phyloP scores from a whole-genome alignment of 2,329 filamentous ascomycete species.

The Monosporascus sp. region DNA sequence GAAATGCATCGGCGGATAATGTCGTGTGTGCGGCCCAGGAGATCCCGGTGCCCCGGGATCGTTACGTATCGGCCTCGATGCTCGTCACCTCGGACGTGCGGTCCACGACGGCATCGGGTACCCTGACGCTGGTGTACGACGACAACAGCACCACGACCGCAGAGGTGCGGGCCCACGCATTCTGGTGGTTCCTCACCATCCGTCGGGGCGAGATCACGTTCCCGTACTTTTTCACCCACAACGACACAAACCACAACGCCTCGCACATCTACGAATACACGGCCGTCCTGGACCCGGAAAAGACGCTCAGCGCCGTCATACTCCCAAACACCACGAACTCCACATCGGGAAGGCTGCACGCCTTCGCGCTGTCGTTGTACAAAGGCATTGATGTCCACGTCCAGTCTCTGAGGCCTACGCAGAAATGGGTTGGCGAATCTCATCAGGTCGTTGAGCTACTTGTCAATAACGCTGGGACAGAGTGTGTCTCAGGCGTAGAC shows the following conservation, averaged over 20 bases:
- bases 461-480: constrained; percentile 30
- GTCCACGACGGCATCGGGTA: constrained; percentile 31
- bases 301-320: constrained; percentile 32
- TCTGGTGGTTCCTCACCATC: constrained; percentile 38
- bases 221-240: constrained; percentile 33
- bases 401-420: constrained; percentile 36
- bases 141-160: constrained; percentile 33
- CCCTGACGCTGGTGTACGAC: constrained; percentile 35
- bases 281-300: constrained; percentile 30
- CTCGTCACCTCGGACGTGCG: constrained; percentile 37
- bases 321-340: constrained; percentile 33
- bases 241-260: constrained; percentile 35
- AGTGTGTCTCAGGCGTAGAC: constrained; percentile 24
- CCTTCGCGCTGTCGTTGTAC: constrained; percentile 36
- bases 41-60: constrained; percentile 25
- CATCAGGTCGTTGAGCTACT: constrained; percentile 37
- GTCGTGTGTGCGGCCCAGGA: constrained; percentile 36
- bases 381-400: constrained; percentile 22
- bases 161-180: constrained; percentile 39
- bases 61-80: constrained; percentile 37
- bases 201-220: constrained; percentile 40
- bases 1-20: constrained; percentile 29
- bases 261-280: constrained; percentile 41
- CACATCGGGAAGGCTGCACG: constrained; percentile 32
- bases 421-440: constrained; percentile 32